Evolutionary conservation across 768 basidiomycete genomes (phyloP), one percentile per base, ranked within the genome.

Genomic region (Solioccasus polychromus): DNA sequence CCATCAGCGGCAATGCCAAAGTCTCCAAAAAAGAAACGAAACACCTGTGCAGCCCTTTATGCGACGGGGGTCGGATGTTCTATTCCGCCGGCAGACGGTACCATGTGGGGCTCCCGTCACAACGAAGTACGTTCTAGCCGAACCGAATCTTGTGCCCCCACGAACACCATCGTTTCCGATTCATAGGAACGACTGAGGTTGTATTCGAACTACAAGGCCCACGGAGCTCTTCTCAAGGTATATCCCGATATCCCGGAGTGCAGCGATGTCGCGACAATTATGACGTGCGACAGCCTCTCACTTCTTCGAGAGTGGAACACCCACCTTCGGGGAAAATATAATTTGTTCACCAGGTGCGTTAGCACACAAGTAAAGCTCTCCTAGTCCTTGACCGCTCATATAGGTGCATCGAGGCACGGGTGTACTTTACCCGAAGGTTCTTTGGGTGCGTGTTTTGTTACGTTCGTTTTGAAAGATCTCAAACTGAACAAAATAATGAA

Each of bases 371-470:
- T 9, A 28, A 34, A 4, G 22, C 3, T 43, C 10, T 34, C 5
- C 22, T 5, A n/a, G 10, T 1, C 29, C 3, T 40, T 55, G 25
- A 56, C 44, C 39, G n/a, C 30, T 31, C 34, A 10, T 29, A 3
- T 39, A 72, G 71, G 26, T 72, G 71, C 35, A 70, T 72, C 36
- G 56, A 64, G 36, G 68, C 69, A 5, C 62, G 71, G 11, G 55
- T 61, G 8, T 68, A 62, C 51, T 71, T 72, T 45, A 64, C 68
- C 5, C 67, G 68, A 46, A 63, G 66, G 8, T 72, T 72, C 50
- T 72, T 71, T 32, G 69, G 68, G 71, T 72, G 46, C 29, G 67
- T 58, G 11, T 22, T 18, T 23, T 14, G 5, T 23, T 20, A 2
- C 20, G 31, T 29, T 14, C 19, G 14, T 10, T 29, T 25, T 9